Evolutionary conservation across 805 yeast species (phyloP), one percentile per base, ranked within the genome.

Genomic region (Metschnikowia colocasiae): DNA sequence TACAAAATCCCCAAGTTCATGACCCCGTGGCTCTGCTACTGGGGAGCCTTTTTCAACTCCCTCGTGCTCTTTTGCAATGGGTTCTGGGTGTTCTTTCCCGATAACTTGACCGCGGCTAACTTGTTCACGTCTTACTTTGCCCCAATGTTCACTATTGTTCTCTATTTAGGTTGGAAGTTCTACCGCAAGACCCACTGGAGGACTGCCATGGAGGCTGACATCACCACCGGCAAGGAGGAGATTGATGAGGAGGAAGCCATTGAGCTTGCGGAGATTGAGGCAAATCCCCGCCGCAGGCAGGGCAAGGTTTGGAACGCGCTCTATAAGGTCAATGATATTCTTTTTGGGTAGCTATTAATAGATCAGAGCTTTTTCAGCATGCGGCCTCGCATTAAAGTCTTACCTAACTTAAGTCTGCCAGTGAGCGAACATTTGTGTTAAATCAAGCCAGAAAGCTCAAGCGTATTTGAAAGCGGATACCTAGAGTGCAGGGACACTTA

Each of bases 181-280:
- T 37, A 68, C 45, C 79, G 78, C 47, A 71, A 75, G 45, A 75
- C 81, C 15, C 71, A 70, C 43, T 67, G 75, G 61, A 69, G 68
- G 47, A 60, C 67, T 4, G 73, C 79, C 4, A 56, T 57, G 33
- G 79, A 78, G 4, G 79, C 79, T 4, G 87, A 83, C 60, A 64
- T 83, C 33, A 57, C 67, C 12, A 65, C 77, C 3, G 87, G 83
- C 1, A 61, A 80, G 41, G 71, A 65, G 23, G 87, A 81, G 56
- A 73, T 83, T 36, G 84, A 81, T 54, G 78, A 72, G 19, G 85
- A 83, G 59, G 86, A 83, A 51, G 62, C 53, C n/a, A 43, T 55
- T 13, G 70, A 62, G 40, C 53, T 47, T 27, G 64, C 57, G 16
- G 50, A 45, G 25, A 46, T 50, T 19, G 63, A 54, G 16, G 52